A percentile compares a stretch with the other conserved stretches of the same genome.
phyloP scores from a whole-genome alignment of 306 rosid species.

The apple (Malus domestica) region ASM211411v1 NC_041790.1:12763501-12764000 shows the following conservation, averaged over 20 bases:
- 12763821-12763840: neutral
- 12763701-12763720: slow-evolving; percentile 48
- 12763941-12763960: slow-evolving; percentile 26
- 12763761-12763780: slow-evolving; percentile 3
- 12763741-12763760: slow-evolving; percentile 15
- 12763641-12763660: neutral
- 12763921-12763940: slow-evolving; percentile 35
- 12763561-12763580: slow-evolving; percentile 39
- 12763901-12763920: slow-evolving; percentile 27
- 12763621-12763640: slow-evolving; percentile 51
- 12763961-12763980: slow-evolving; percentile 22
- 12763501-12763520: slow-evolving; percentile 67
- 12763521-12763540: slow-evolving; percentile 45
- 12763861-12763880: slow-evolving; percentile 19
- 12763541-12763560: slow-evolving; percentile 63
- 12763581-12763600: slow-evolving; percentile 66
- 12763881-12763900: slow-evolving; percentile 29
- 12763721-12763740: slow-evolving; percentile 21
- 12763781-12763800: slow-evolving; percentile 44
- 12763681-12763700: neutral
- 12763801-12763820: slow-evolving; percentile 59
- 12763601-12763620: slow-evolving; percentile 49
- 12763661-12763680: neutral
- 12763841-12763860: neutral
- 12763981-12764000: slow-evolving; percentile 16